Evolutionary conservation across 2,329 filamentous ascomycete genomes (phyloP).

Genomic region (Penicillium sclerotiorum): DNA sequence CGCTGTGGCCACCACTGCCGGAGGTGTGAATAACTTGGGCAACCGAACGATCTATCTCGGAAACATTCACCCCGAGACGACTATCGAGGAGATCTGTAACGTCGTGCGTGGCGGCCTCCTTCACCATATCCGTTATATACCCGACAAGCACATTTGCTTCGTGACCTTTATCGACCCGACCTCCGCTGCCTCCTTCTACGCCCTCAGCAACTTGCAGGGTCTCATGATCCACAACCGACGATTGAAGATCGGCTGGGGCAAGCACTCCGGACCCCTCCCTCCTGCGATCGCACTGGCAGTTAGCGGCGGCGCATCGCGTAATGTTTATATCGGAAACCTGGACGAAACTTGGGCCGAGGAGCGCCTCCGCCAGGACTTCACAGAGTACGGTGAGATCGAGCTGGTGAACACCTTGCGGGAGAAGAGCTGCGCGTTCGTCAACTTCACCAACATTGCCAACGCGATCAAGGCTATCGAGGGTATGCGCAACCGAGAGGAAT

Average conservation of each 20-base stretch:
- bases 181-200: slow-evolving; percentile 96
- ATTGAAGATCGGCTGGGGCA: slow-evolving; percentile 98
- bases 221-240: slow-evolving; percentile 99
- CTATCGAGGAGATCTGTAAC: slow-evolving; percentile 99
- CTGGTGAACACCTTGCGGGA: slow-evolving; percentile 94
- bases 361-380: slow-evolving; percentile 91
- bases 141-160: slow-evolving; percentile 99
- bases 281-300: slow-evolving; percentile 95
- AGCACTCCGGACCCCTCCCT: slow-evolving; percentile 94
- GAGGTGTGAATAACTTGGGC: slow-evolving; percentile 94
- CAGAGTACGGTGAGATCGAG: slow-evolving; percentile 97
- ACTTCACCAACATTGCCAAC: slow-evolving; percentile 99
- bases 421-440: slow-evolving; percentile 99
- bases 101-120: slow-evolving; percentile 93
- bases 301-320: slow-evolving; percentile 94
- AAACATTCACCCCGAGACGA: slow-evolving; percentile 98
- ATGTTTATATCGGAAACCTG: slow-evolving; percentile 96
- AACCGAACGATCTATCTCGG: slow-evolving; percentile 97
- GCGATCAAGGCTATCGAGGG: slow-evolving; percentile 99
- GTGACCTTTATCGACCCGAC: slow-evolving; percentile 99
- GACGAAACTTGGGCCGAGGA: slow-evolving; percentile 98
- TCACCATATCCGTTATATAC: slow-evolving; percentile 98
- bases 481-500: slow-evolving; percentile 90
- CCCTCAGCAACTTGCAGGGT: slow-evolving; percentile 93
- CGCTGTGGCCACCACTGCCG: slow-evolving; percentile 92